Evolutionary conservation across 2,329 filamentous ascomycete species (phyloP).

Genomic region (Aciculosporium take): DNA sequence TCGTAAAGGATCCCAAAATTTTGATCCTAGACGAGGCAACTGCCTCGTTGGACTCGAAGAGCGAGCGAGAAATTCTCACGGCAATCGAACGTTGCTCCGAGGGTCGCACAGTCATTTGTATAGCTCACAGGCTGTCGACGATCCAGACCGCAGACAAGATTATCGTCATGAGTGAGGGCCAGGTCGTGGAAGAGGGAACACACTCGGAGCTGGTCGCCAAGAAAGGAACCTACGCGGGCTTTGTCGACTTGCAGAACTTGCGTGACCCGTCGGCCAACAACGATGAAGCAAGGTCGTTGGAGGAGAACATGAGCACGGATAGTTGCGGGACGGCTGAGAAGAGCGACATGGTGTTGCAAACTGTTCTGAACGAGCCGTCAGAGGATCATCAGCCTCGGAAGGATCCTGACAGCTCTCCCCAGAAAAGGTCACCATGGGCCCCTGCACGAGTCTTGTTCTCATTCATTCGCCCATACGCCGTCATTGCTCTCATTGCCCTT

Average conservation of each 20-base stretch:
- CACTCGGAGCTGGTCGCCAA: slow-evolving; percentile 8
- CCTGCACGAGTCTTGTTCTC: background rate
- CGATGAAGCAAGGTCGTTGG: background rate
- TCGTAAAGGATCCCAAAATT: slow-evolving; percentile 24
- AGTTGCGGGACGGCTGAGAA: background rate
- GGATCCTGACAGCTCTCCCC: background rate
- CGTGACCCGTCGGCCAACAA: slow-evolving; percentile 5
- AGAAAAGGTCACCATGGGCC: background rate
- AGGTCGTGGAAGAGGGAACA: slow-evolving; percentile 1
- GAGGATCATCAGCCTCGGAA: background rate
- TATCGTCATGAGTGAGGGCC: slow-evolving; percentile 30
- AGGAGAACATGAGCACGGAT: background rate
- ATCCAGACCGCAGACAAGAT: slow-evolving; percentile 12
- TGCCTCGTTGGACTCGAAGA: slow-evolving; percentile 3
- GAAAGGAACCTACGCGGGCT: slow-evolving; percentile 33
- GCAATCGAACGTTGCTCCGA: background rate
- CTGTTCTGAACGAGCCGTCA: background rate
- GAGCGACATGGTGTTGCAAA: background rate
- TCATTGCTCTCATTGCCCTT: slow-evolving; percentile 3
- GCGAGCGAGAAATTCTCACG: slow-evolving; percentile 2
- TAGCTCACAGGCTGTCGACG: slow-evolving; percentile 4
- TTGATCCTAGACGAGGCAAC: slow-evolving; percentile 45
- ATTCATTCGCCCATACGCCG: slow-evolving; percentile 6
- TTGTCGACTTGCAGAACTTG: slow-evolving; percentile 22
- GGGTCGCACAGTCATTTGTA: slow-evolving; percentile 1